phyloP scores from a whole-genome alignment of 1,139 yeast species.

The Tardiomyces depauwii region DNA sequence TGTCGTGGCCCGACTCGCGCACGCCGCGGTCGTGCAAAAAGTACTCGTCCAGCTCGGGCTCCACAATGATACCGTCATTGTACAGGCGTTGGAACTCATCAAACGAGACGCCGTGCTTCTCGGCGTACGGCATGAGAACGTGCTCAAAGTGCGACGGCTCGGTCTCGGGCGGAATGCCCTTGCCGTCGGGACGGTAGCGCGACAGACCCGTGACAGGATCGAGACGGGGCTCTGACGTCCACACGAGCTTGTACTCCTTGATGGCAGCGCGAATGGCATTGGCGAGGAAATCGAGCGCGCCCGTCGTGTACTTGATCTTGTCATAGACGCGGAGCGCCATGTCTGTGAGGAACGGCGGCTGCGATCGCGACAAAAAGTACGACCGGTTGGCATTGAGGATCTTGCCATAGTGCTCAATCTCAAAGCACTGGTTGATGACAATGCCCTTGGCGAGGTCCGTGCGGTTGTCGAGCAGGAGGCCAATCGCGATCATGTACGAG shows the following conservation, averaged over 20 bases:
- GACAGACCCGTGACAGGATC: conserved; percentile 76
- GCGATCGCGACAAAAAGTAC: conserved; percentile 84
- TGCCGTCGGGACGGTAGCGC: conserved; percentile 81
- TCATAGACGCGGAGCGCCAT: conserved; percentile 69
- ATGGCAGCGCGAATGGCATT: conserved; percentile 71
- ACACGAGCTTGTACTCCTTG: conserved; percentile 71
- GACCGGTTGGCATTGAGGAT: conserved; percentile 90
- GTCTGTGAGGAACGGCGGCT: conserved; percentile 96
- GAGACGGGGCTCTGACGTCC: conserved; percentile 66
- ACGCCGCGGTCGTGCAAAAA: conserved; percentile 92
- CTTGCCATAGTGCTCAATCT: conserved; percentile 83
- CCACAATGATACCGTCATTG: conserved; percentile 53
- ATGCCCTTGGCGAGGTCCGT: conserved; percentile 72
- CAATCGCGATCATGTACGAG: conserved; percentile 85
- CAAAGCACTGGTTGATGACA: conserved; percentile 88
- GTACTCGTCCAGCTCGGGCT: conserved; percentile 77
- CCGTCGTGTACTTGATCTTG: conserved; percentile 32
- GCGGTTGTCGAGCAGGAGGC: conserved; percentile 59
- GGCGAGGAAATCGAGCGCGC: conserved; percentile 47
- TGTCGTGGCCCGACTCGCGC: conserved; percentile 95
- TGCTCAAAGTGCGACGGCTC: conserved; percentile 82
- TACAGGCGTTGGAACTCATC: conserved; percentile 64
- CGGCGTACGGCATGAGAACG: conserved; percentile 56
- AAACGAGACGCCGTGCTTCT: conserved; percentile 48
- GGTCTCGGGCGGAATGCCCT: conserved; percentile 94